Evolutionary conservation across 441 rosid genomes (phyloP), one percentile per base, ranked within the genome.

Genomic region (Daphne laureola): DNA sequence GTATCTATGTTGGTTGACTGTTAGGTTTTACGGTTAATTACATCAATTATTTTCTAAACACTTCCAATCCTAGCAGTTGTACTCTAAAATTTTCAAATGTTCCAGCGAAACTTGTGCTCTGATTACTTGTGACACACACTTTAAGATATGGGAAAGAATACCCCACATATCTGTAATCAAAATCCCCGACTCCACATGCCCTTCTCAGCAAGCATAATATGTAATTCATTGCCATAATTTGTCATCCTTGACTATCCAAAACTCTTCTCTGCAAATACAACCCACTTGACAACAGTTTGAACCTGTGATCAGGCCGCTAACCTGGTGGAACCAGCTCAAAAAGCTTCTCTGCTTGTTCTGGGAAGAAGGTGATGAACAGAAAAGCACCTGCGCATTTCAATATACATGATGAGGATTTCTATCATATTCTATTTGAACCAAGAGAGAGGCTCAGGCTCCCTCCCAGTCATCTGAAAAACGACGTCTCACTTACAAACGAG

Each of bases 271-370:
- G 45, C 55, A 52, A 51, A 49, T 53, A 53, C 70, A 57, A 65
- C 62, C 8, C 38, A 31, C 38, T 0, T 9, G 38, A 31, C 38
- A 31, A 31, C 38, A 31, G 54, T 53, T 58, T 17, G 5, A 52
- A 53, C 47, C 16, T 40, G 27, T 25, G 16, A 3, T 12, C 12
- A 7, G 63, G 55, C 54, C 25, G 25, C 67, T 76, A 90, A 54
- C 81, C 58, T 35, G 76, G 21, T 2, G 95, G 95, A 43, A 53
- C 54, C 46, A 87, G 58, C 42, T 65, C 69, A 53, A 81, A 45
- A 41, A 84, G 59, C 77, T 82, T 83, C 81, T 83, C 98, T n/a
- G 98, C 96, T 66, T 84, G 91, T 12, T 91, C 98, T 0, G 95
- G 98, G 71, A 88, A 88, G 72, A 88, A 68, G 9, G 90, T 82